Conservation (phyloP, 805 yeast genomes). For the Nakazawaea sp. region DNA sequence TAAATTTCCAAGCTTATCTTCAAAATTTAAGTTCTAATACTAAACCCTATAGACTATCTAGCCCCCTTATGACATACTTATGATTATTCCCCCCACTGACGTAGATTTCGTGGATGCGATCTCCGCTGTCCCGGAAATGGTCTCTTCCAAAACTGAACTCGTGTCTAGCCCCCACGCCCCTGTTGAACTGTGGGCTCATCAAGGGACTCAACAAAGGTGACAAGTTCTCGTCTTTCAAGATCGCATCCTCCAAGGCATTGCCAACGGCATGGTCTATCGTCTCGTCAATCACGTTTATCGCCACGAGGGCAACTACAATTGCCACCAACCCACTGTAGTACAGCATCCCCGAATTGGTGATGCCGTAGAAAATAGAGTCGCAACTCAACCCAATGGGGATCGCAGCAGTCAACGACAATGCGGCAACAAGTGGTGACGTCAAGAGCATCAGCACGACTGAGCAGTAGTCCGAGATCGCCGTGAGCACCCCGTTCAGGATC, state of each 20-base stretch:
- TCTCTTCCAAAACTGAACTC: constrained; percentile 7
- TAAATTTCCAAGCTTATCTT: no score
- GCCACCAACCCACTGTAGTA: constrained; percentile 42
- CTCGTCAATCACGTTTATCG: constrained; percentile 41
- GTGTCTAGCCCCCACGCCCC: constrained; percentile 6
- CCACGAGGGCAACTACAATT: constrained; percentile 37
- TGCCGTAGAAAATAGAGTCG: constrained; percentile 32
- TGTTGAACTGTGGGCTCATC: constrained; percentile 13
- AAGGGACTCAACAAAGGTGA: constrained; percentile 42
- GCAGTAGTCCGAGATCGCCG: constrained; percentile 42
- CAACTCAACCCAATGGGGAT: constrained; percentile 46
- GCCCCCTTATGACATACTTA: constrained; percentile 25
- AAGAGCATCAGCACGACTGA: constrained; percentile 44
- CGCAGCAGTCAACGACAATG: constrained; percentile 43
- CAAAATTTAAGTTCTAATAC: no score
- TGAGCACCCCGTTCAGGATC: constrained; percentile 34
- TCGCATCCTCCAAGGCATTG: constrained; percentile 40
- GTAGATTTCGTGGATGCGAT: constrained; percentile 16
- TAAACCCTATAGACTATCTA: no score
- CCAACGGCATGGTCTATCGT: constrained; percentile 39
- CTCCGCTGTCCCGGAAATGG: background rate
- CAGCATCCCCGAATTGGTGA: constrained; percentile 21
- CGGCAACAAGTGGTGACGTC: constrained; percentile 47
- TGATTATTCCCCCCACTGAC: constrained; percentile 28
- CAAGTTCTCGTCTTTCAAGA: constrained; percentile 35